These are phyloP conservation scores for Fusarium fujikuroi DNA, from an alignment of 2,329 filamentous ascomycete species.

Conservation along the genomic window DNA sequence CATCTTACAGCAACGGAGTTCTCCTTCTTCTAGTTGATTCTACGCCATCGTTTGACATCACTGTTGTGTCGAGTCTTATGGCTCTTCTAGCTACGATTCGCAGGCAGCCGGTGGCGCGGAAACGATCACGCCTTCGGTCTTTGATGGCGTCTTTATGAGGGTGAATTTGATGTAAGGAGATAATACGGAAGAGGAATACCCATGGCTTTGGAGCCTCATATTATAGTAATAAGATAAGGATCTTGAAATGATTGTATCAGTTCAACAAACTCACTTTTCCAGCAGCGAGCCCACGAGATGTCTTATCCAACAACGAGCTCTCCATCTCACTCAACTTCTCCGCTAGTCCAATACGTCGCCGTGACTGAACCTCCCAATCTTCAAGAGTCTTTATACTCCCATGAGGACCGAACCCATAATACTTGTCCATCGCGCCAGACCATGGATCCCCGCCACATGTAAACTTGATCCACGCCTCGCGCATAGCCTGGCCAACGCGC, in stretches of 20 bases:
- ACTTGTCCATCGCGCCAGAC: neutral
- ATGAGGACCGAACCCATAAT: conserved; percentile 51
- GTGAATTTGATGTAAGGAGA: no score
- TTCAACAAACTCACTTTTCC: conserved; percentile 57
- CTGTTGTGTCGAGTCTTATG: neutral
- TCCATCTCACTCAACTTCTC: conserved; percentile 16
- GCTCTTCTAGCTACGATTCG: neutral
- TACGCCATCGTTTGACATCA: neutral
- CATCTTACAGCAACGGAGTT: neutral
- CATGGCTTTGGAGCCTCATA: rapidly evolving
- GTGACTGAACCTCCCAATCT: conserved; percentile 29
- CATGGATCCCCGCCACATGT: conserved; percentile 51
- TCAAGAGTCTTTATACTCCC: conserved; percentile 49
- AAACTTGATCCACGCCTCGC: conserved; percentile 54
- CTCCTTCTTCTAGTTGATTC: neutral
- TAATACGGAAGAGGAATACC: no score
- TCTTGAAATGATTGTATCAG: rapidly evolving
- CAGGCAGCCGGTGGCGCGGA: neutral
- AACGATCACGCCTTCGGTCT: neutral
- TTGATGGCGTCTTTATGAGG: neutral
- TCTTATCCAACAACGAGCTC: conserved; percentile 47
- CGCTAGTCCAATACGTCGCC: conserved; percentile 21
- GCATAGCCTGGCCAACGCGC: conserved; percentile 50
- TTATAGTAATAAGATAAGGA: neutral
- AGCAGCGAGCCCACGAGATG: conserved; percentile 17